Conservation (phyloP, 495 filamentous ascomycete genomes). For the Podospora tetraspora region DNA sequence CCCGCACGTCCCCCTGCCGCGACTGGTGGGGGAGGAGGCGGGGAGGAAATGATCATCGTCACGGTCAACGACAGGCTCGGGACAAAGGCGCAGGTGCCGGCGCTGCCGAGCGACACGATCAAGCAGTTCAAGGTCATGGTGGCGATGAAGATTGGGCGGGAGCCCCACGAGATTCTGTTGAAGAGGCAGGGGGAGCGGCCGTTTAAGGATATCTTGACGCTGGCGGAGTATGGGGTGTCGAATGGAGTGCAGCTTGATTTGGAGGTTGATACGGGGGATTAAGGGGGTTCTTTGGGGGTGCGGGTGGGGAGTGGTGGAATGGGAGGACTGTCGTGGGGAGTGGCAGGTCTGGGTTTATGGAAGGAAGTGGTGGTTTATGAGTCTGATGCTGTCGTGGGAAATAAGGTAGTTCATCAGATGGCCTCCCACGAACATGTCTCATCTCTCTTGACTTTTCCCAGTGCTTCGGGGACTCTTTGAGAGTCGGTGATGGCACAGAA, state of each 20-base stretch:
- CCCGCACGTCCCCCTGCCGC: not conserved
- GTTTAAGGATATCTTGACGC: conserved; percentile 80
- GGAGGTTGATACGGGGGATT: conserved; percentile 76
- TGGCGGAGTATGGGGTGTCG: conserved; percentile 85
- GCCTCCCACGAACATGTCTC: not conserved
- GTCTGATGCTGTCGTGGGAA: not conserved
- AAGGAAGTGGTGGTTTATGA: not conserved
- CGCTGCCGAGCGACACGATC: conserved; percentile 73
- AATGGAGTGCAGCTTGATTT: conserved; percentile 87
- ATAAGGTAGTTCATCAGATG: not conserved
- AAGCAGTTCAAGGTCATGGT: conserved; percentile 87
- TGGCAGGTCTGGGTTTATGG: not conserved
- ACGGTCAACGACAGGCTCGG: conserved; percentile 88
- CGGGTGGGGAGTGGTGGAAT: not conserved
- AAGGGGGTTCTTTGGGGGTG: conserved; percentile 18
- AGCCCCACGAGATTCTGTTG: conserved; percentile 83
- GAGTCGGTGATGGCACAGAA: not conserved
- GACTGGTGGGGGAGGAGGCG: conserved; percentile 15
- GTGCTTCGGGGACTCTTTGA: not conserved
- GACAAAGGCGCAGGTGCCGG: conserved; percentile 85
- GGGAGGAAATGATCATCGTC: conserved; percentile 84
- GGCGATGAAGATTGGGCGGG: conserved; percentile 75
- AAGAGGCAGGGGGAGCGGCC: conserved; percentile 88
- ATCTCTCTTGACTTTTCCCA: not conserved
- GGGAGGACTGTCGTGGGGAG: not conserved